These are phyloP conservation scores for Curvularia hawaiiensis DNA, from an alignment of 2,329 filamentous ascomycete species.

Conservation along the genomic window DNA sequence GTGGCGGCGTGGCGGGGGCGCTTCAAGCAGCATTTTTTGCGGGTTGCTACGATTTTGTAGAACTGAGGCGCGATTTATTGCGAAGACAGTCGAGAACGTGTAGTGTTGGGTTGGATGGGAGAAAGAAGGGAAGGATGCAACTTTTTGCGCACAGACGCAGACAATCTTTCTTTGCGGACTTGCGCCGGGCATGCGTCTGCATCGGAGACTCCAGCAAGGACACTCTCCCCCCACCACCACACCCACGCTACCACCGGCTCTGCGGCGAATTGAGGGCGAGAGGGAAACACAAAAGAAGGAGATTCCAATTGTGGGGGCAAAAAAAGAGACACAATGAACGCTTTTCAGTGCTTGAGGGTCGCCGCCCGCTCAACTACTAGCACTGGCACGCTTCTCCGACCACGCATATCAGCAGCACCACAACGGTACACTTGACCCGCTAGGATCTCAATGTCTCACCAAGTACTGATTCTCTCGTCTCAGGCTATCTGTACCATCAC, in stretches of 20 bases:
- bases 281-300: background rate
- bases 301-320: constrained; percentile 1
- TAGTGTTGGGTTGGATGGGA: background rate
- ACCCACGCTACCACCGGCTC: background rate
- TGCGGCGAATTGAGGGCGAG: background rate
- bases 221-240: background rate
- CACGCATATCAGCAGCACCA: constrained; percentile 18
- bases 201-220: background rate
- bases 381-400: constrained; percentile 27
- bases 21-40: constrained; percentile 37
- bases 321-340: constrained; percentile 34
- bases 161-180: constrained; percentile 23
- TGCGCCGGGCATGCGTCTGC: constrained; percentile 13
- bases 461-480: background rate
- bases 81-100: background rate
- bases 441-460: background rate
- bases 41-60: background rate
- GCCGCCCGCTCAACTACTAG: constrained; percentile 28
- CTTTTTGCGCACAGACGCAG: constrained; percentile 41
- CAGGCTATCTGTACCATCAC: constrained; percentile 16
- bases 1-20: constrained; percentile 47
- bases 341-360: constrained; percentile 37
- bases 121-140: constrained; percentile 9
- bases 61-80: background rate
- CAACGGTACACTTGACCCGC: constrained; percentile 25